Percentiles rank a stretch among this genome's conserved stretches.
These are phyloP conservation scores for Somion occarium DNA, from an alignment of 1,284 basidiomycete genomes.

Conservation along the genomic window DNA sequence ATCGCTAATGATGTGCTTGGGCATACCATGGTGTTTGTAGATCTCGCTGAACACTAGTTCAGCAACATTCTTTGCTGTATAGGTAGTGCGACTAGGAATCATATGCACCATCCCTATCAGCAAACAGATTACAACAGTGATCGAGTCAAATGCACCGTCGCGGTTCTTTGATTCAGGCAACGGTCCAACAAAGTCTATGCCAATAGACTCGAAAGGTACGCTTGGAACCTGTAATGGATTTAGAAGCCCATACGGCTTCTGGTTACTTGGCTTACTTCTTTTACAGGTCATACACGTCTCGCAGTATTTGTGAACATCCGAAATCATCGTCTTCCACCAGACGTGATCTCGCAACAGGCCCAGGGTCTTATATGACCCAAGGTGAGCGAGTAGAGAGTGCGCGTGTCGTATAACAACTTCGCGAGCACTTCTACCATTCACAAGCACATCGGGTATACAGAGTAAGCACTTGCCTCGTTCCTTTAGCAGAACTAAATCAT, in stretches of 20 bases:
- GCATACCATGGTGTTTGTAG: conserved; percentile 37
- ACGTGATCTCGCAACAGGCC: conserved; percentile 4
- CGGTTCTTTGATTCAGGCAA: conserved; percentile 25
- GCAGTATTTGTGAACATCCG: conserved; percentile 23
- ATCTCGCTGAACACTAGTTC: conserved; percentile 35
- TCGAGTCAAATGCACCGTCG: conserved; percentile 25
- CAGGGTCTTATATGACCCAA: conserved; percentile 4
- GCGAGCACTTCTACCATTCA: conserved; percentile 16
- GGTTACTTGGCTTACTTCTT: conserved; percentile 21
- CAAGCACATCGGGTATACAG: conserved; percentile 30
- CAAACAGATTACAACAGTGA: conserved; percentile 30
- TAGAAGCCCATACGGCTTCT: conserved; percentile 23
- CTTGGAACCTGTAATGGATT: conserved; percentile 19
- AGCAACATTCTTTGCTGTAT: conserved; percentile 32
- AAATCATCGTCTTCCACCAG: conserved; percentile 25
- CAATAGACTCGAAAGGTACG: conserved; percentile 27
- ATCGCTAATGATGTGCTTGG: conserved; percentile 35
- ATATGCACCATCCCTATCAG: conserved; percentile 30
- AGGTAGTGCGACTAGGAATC: conserved; percentile 25
- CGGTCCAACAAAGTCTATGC: conserved; percentile 34
- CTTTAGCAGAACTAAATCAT: conserved; percentile 1
- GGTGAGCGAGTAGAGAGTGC: conserved; percentile 27
- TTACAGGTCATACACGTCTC: conserved; percentile 22
- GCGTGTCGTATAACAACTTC: conserved; percentile 31
- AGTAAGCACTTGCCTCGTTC: conserved; percentile 11